phyloP scores from a whole-genome alignment of 805 yeast genomes.

The Starmerella floricola region DNA sequence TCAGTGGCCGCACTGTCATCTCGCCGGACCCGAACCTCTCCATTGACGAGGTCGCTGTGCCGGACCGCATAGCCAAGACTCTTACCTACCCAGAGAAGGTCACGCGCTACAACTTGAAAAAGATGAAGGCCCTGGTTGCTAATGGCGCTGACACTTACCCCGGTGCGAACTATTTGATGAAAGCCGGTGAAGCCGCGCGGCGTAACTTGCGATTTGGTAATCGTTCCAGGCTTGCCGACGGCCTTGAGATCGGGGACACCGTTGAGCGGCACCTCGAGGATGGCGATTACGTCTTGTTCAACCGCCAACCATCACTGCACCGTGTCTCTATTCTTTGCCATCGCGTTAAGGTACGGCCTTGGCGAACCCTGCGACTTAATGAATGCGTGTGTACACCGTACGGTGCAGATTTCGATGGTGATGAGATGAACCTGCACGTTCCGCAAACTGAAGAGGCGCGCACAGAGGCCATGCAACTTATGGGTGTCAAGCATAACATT shows the following conservation, averaged over 20 bases:
- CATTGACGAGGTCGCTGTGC: slow-evolving; percentile 97
- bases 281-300: slow-evolving; percentile 90
- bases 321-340: slow-evolving; percentile 88
- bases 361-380: slow-evolving; percentile 93
- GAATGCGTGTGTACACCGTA: slow-evolving; percentile 99
- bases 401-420: slow-evolving; percentile 99
- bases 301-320: slow-evolving; percentile 96
- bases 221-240: slow-evolving; percentile 59
- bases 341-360: slow-evolving; percentile 90
- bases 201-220: slow-evolving; percentile 86
- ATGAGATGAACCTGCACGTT: slow-evolving; percentile 96
- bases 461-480: slow-evolving; percentile 94
- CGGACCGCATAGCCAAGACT: slow-evolving; percentile 90
- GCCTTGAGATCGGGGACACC: slow-evolving; percentile 73
- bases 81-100: slow-evolving; percentile 93
- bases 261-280: slow-evolving; percentile 96
- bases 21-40: slow-evolving; percentile 95
- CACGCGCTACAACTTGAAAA: slow-evolving; percentile 71
- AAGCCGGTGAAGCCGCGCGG: slow-evolving; percentile 58
- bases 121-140: slow-evolving; percentile 57
- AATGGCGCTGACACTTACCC: slow-evolving; percentile 88
- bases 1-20: slow-evolving; percentile 94
- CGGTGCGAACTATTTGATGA: slow-evolving; percentile 86
- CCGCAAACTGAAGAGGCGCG: slow-evolving; percentile 99
- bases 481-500: slow-evolving; percentile 94